Conservation (phyloP, 768 basidiomycete species). For the Thelephora aurantiotincta region DNA sequence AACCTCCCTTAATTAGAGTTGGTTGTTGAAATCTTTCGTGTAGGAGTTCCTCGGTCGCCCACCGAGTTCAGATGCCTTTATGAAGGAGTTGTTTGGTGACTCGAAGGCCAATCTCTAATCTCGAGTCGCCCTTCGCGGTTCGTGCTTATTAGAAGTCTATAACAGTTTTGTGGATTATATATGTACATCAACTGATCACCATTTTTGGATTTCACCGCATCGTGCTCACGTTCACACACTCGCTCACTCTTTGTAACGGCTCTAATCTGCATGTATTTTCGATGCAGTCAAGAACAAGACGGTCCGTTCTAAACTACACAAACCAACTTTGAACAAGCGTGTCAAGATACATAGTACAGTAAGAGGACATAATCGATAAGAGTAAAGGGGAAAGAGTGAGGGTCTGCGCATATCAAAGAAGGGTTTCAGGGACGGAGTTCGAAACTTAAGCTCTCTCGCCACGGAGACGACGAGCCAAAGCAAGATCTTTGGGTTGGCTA, state of each 20-base stretch:
- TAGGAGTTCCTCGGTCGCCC: conserved; percentile 69
- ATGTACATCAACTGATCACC: too few species aligned
- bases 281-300: too few species aligned
- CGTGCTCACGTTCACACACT: too few species aligned
- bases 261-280: too few species aligned
- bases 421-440: not conserved
- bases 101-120: conserved; percentile 17
- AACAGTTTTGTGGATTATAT: too few species aligned
- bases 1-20: not conserved
- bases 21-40: not conserved
- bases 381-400: not conserved
- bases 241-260: too few species aligned
- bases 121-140: too few species aligned
- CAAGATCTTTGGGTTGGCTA: conserved; percentile 73
- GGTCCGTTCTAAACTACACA: too few species aligned
- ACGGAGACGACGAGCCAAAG: conserved; percentile 63
- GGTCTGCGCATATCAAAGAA: not conserved
- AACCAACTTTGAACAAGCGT: too few species aligned
- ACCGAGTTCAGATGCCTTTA: conserved; percentile 65
- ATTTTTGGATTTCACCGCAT: too few species aligned
- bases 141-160: too few species aligned
- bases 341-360: too few species aligned
- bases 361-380: conserved; percentile 1
- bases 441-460: conserved; percentile 54
- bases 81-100: conserved; percentile 44